Base-by-base conservation (phyloP, 2,329 filamentous ascomycete species). In the Harringtonia aguacate region DNA sequence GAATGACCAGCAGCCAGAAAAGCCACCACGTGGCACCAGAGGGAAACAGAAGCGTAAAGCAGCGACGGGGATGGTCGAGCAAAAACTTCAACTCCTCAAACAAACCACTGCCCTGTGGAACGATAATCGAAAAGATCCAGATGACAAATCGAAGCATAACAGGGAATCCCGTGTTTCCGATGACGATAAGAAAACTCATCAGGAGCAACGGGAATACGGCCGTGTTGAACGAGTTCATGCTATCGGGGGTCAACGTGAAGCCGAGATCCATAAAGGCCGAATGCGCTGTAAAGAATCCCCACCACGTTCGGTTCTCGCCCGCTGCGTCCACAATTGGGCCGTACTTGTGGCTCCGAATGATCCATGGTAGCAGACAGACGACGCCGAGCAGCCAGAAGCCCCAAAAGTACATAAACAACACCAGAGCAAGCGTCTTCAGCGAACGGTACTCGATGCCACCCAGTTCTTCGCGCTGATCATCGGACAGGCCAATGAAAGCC, bases 391-490 rank as follows among this genome's bases (percentile, higher is more conserved):
- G 54, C 55, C 88, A 86, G 54, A 94, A 95, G 1, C 83, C 81
- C 58, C 87, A 76, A 56, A 84, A 95, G 62, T 97, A 98, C 8
- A 66, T 67, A 4, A 84, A 72, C 18, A 97, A 68, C 27, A 97
- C 79, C 24, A 86, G 59, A 1, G 86, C 85, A 39, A 98, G 66
- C 3, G 87, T 86, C 61, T 95, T 94, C 48, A 98, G 61, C 0
- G 90, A 86, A 7, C 92, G 82, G 57, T 98, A 98, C 61, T 98
- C 92, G 50, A 98, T 95, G 18, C 92, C 92, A 12, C 92, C 92
- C 3, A 98, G 67, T 61, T 98, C 92, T 58, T 98, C 89, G 52
- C 92, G 78, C 62, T 98, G 88, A 50, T 92, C 87, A 52, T 94
- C 84, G 0, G 84, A 86, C 51, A 98, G 63, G 52, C 89, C 86